A percentile compares a stretch with the other conserved stretches of the same genome.
These are phyloP conservation scores for Cutaneotrichosporon sp. DNA, from an alignment of 1,284 basidiomycete genomes.

Conservation along the genomic window DNA sequence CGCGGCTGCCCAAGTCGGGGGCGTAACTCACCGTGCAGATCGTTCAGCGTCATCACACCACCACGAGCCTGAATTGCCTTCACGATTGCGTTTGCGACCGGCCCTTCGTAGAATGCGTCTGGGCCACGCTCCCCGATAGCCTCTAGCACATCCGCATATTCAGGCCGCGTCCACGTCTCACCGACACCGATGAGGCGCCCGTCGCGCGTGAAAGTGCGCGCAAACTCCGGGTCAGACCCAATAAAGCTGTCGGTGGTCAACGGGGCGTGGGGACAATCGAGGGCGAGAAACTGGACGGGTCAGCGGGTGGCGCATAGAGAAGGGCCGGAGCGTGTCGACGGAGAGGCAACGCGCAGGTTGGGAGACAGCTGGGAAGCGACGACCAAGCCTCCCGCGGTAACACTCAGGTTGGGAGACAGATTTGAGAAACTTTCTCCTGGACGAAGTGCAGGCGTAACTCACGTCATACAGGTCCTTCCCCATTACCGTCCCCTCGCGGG, in stretches of 20 bases:
- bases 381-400: too few relatives aligned
- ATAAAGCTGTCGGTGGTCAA: slow-evolving; percentile 8
- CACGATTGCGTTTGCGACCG: slow-evolving; percentile 32
- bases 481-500: slow-evolving; percentile 60
- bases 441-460: slow-evolving; percentile 11
- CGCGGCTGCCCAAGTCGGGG: too few relatives aligned
- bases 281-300: slow-evolving; percentile 11
- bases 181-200: slow-evolving; percentile 27
- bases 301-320: too few relatives aligned
- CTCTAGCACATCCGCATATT: slow-evolving; percentile 33
- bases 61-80: slow-evolving; percentile 26
- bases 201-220: slow-evolving; percentile 13
- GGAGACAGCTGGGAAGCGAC: too few relatives aligned
- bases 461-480: slow-evolving; percentile 29
- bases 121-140: slow-evolving; percentile 33
- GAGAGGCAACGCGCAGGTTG: too few relatives aligned
- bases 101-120: slow-evolving; percentile 35
- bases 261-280: slow-evolving; percentile 9
- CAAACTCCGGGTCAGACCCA: slow-evolving; percentile 16
- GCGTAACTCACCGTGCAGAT: slow-evolving; percentile 27
- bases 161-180: slow-evolving; percentile 26
- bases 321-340: too few relatives aligned
- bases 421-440: too few relatives aligned
- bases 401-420: too few relatives aligned
- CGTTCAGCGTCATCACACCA: slow-evolving; percentile 37